phyloP scores from a whole-genome alignment of 2,329 filamentous ascomycete genomes.

The Arthroderma sp. region DNA sequence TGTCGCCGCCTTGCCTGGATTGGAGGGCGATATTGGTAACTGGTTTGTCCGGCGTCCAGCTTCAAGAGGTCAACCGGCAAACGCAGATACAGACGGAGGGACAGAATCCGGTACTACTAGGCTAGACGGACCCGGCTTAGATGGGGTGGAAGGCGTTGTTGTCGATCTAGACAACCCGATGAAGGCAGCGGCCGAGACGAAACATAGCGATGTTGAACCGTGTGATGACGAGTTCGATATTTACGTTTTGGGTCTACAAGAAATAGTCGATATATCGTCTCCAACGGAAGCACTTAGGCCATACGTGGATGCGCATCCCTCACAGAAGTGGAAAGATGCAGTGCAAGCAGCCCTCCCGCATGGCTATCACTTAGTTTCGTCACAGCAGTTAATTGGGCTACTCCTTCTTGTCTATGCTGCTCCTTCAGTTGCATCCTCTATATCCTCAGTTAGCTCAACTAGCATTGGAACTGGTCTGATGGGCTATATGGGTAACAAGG shows the following conservation, averaged over 20 bases:
- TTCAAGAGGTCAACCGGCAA: constrained; percentile 47
- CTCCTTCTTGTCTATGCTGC: constrained; percentile 77
- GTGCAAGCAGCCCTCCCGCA: constrained; percentile 59
- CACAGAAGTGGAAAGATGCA: constrained; percentile 68
- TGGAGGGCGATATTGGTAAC: constrained; percentile 70
- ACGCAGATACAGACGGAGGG: constrained; percentile 7
- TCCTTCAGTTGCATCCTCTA: constrained; percentile 55
- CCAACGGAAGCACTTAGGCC: constrained; percentile 60
- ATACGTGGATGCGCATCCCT: constrained; percentile 58
- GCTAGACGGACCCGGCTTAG: not conserved
- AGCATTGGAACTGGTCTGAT: constrained; percentile 79
- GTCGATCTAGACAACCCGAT: not conserved
- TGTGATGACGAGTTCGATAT: constrained; percentile 63
- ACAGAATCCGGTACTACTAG: constrained; percentile 13
- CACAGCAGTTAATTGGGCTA: constrained; percentile 77
- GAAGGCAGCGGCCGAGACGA: not conserved
- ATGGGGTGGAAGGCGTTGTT: not conserved
- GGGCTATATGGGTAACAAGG: constrained; percentile 94
- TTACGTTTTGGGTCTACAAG: constrained; percentile 82
- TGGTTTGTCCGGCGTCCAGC: constrained; percentile 56
- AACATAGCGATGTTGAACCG: constrained; percentile 25
- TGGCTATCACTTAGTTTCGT: constrained; percentile 63
- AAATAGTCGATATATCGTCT: constrained; percentile 75
- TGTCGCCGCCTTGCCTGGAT: constrained; percentile 69
- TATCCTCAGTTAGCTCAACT: constrained; percentile 69